These are phyloP conservation scores for Fomitopsis schrenkii DNA, from an alignment of 1,284 basidiomycete genomes.

Conservation along the genomic window DNA sequence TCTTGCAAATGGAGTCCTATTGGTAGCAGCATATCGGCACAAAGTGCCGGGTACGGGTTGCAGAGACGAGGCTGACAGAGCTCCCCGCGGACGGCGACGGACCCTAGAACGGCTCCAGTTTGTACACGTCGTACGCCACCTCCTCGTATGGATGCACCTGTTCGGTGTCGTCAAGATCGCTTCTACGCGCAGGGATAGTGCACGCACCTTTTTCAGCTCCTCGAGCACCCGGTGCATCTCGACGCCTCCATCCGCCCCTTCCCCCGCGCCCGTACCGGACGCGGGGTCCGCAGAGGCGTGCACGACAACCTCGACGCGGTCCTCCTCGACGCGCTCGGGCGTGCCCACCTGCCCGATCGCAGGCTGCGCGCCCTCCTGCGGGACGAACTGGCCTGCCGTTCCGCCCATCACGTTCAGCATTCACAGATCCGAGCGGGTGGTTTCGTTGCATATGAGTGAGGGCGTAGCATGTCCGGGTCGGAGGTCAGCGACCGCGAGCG, in stretches of 20 bases:
- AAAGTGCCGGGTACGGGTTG: no score
- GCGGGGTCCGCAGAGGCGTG: constrained; percentile 1
- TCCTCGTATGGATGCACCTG: constrained; percentile 58
- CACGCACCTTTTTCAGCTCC: constrained; percentile 43
- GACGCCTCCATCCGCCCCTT: constrained; percentile 13
- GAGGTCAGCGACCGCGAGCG: not conserved
- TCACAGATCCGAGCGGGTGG: no score
- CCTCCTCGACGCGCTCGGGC: constrained; percentile 47
- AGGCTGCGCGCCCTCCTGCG: constrained; percentile 38
- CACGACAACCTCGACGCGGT: constrained; percentile 53
- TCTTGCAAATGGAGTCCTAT: no score
- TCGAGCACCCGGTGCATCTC: constrained; percentile 38
- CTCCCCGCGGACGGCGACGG: not conserved
- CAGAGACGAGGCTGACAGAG: no score
- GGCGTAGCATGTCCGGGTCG: no score
- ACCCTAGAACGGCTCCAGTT: constrained; percentile 39
- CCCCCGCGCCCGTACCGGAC: constrained; percentile 23
- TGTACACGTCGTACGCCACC: constrained; percentile 54
- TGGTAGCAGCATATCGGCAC: no score
- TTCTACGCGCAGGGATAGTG: not conserved
- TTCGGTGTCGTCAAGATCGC: not conserved
- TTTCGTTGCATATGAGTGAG: not conserved
- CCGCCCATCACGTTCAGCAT: not conserved
- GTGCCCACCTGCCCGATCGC: constrained; percentile 37
- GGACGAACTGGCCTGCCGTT: constrained; percentile 44